Evolutionary conservation across 306 rosid species (phyloP), one percentile per base, ranked within the genome.

Genomic region (Inga laurina): DNA sequence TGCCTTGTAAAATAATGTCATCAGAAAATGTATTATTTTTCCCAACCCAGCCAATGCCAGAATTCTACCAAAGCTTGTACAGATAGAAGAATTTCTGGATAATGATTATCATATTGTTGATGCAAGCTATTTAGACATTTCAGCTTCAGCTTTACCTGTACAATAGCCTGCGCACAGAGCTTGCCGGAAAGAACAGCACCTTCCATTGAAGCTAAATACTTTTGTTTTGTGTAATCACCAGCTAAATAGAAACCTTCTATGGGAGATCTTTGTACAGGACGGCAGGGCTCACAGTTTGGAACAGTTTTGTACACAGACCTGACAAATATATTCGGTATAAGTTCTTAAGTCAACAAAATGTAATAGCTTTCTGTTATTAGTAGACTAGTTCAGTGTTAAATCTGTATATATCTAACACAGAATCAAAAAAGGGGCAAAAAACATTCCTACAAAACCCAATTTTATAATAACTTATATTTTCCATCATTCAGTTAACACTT

Each of bases 121-220:
- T 41, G 81, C 15, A 6, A 76, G 54, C 54, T 82, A 73, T 14
- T 59, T 3, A 64, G 82, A 75, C 69, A 27, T 15, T 75, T 79
- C 21, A n/a, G 64, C 27, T 27, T 51, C 45, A 72, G 79, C 73
- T 82, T 86, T 91, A 95, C 98, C 98, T 92, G 92, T 84, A 93
- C 92, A 90, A 92, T 93, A 18, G 98, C 96, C 84, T 93, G 97
- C 39, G 99, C 97, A 89, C 98, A 96, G 81, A 96, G 84, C 95
- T 96, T 96, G 76, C 99, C 99, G 2, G 98, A 96, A 68, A 96
- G 92, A 88, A 96, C 97, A 27, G 98, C 99, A 10, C 99, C 99
- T 94, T 96, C 99, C 99, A 93, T 96, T 68, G 99, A 96, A 70
- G 99, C 99, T 89, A 96, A 84, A 87, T 96, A 95, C 83, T 93